Conservation (phyloP, 1,284 basidiomycete genomes). For the Vanrija humicola region DNA sequence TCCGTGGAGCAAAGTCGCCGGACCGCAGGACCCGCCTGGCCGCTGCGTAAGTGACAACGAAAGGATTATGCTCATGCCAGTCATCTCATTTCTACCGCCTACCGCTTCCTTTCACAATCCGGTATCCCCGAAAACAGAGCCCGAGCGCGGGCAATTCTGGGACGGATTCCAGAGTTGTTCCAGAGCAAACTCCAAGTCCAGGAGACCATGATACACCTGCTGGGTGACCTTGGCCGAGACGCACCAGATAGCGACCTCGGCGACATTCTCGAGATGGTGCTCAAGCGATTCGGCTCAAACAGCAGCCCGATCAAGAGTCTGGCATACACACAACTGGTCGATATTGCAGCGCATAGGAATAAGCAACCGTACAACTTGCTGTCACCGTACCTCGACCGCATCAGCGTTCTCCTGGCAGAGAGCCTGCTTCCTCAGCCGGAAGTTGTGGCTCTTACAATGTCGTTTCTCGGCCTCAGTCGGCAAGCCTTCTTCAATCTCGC, state of each 20-base stretch:
- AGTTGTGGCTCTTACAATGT: conserved; percentile 38
- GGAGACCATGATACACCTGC: conserved; percentile 25
- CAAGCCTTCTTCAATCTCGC: conserved; percentile 62
- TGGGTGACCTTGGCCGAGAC: conserved; percentile 51
- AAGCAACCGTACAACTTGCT: conserved; percentile 68
- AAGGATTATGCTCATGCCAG: conserved; percentile 5
- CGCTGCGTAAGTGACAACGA: conserved; percentile 19
- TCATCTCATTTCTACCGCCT: conserved; percentile 18
- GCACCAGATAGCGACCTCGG: conserved; percentile 57
- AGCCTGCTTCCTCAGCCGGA: conserved; percentile 59
- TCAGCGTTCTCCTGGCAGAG: conserved; percentile 65
- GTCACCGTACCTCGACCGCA: conserved; percentile 63
- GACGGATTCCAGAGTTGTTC: not conserved
- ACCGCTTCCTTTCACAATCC: not conserved
- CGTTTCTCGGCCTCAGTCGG: conserved; percentile 37
- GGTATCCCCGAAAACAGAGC: not conserved
- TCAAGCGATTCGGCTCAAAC: conserved; percentile 63
- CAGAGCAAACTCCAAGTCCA: conserved; percentile 6
- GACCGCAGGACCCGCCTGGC: conserved; percentile 21
- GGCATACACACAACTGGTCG: conserved; percentile 67
- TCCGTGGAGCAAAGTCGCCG: conserved; percentile 8
- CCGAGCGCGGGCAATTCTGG: not conserved
- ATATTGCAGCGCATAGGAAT: conserved; percentile 49
- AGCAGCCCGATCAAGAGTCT: conserved; percentile 66
- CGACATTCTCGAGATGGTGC: conserved; percentile 61